phyloP scores from a whole-genome alignment of 257 asterid genomes.

The Ballota nigra region DNA sequence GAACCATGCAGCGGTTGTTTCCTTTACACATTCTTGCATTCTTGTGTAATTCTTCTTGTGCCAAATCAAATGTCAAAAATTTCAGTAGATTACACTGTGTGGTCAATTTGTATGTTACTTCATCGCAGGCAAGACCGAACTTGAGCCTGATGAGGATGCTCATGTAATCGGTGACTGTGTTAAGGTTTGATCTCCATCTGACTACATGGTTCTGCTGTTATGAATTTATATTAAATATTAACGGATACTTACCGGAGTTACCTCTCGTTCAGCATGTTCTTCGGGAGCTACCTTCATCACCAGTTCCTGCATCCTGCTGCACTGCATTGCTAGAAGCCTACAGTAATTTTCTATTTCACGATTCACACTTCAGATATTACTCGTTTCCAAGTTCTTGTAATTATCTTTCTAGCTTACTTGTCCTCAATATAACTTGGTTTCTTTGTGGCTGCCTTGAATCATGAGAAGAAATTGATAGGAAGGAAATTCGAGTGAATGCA shows the following conservation, averaged over 20 bases:
- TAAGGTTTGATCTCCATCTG: slow-evolving; percentile 56
- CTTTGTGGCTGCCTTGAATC: slow-evolving; percentile 25
- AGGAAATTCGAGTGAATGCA: slow-evolving; percentile 80
- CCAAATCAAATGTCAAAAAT: slow-evolving; percentile 9
- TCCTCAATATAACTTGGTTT: slow-evolving; percentile 19
- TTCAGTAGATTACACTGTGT: not conserved
- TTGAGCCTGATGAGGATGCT: slow-evolving; percentile 84
- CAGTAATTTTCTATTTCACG: slow-evolving; percentile 48
- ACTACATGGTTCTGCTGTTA: slow-evolving; percentile 12
- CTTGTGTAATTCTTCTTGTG: not conserved
- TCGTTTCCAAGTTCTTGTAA: slow-evolving; percentile 15
- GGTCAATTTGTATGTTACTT: slow-evolving; percentile 27
- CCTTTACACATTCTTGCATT: not conserved
- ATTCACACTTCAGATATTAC: slow-evolving; percentile 1
- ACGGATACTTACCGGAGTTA: slow-evolving; percentile 21
- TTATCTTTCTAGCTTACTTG: not conserved
- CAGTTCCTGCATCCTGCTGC: slow-evolving; percentile 99
- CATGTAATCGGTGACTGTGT: slow-evolving; percentile 97
- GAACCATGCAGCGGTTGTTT: not conserved
- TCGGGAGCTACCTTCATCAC: slow-evolving; percentile 98
- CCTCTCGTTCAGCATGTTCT: slow-evolving; percentile 79
- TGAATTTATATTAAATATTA: slow-evolving; percentile 14
- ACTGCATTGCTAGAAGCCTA: slow-evolving; percentile 91
- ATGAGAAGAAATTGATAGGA: slow-evolving; percentile 68
- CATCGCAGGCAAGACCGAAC: slow-evolving; percentile 72